Conservation (phyloP, 306 rosid genomes). For the Nissolia schottii region DNA sequence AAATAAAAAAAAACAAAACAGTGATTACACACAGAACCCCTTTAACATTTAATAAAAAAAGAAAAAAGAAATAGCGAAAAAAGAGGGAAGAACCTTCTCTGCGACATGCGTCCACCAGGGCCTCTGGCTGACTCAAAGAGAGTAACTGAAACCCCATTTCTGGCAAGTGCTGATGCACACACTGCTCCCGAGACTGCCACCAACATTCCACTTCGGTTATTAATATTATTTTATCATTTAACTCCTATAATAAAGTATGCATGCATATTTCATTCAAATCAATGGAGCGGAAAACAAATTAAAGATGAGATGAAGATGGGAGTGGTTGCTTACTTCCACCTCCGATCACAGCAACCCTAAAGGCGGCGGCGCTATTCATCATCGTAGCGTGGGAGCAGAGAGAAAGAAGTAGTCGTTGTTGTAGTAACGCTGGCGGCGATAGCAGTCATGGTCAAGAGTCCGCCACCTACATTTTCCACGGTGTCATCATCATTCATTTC, state of each 20-base stretch:
- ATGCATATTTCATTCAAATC: not conserved
- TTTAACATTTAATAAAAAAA: not conserved
- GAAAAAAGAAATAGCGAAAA: not conserved
- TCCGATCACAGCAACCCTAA: constrained; percentile 73
- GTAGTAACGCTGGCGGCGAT: not conserved
- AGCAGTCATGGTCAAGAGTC: too few relatives aligned
- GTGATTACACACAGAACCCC: not conserved
- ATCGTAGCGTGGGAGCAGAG: too few relatives aligned
- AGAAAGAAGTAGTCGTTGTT: too few relatives aligned
- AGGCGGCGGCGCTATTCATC: constrained; percentile 40
- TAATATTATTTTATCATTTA: too few relatives aligned
- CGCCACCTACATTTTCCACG: too few relatives aligned
- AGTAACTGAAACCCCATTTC: constrained; percentile 69
- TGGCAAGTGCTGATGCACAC: constrained; percentile 79
- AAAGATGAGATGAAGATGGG: not conserved
- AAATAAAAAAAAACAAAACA: not conserved
- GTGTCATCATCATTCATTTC: too few relatives aligned
- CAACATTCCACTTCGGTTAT: not conserved
- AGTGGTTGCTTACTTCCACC: constrained; percentile 59
- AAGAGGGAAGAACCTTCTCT: constrained; percentile 48
- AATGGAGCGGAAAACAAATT: not conserved
- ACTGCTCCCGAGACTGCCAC: constrained; percentile 87
- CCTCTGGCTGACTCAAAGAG: constrained; percentile 91
- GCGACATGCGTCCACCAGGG: constrained; percentile 96
- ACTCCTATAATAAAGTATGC: not conserved